Evolutionary conservation across 177 flowering plant genomes (phyloP).

Genomic region (Vitis hybrid): DNA sequence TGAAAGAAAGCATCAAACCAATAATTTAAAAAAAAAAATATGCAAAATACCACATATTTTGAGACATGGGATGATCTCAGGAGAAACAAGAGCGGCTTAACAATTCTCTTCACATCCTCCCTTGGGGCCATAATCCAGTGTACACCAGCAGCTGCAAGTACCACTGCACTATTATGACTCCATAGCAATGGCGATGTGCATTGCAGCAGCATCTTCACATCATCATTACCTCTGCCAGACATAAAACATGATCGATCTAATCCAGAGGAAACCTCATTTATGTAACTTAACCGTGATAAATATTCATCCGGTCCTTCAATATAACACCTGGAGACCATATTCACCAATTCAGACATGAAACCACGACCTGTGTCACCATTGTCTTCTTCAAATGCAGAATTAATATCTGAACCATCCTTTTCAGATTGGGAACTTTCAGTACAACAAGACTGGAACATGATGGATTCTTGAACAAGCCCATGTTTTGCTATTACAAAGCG

Average conservation of each 20-base stretch:
- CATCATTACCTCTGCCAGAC: conserved; percentile 53
- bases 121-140: conserved; percentile 95
- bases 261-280: conserved; percentile 25
- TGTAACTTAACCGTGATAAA: conserved; percentile 49
- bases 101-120: conserved; percentile 69
- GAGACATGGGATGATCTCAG: conserved; percentile 79
- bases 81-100: conserved; percentile 83
- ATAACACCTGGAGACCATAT: conserved; percentile 66
- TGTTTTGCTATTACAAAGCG: conserved; percentile 82
- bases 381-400: conserved; percentile 20
- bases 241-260: conserved; percentile 38
- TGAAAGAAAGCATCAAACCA: neutral
- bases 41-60: conserved; percentile 74
- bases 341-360: conserved; percentile 35
- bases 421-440: conserved; percentile 30
- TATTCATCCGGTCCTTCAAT: conserved; percentile 89
- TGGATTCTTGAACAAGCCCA: conserved; percentile 82
- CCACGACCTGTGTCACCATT: conserved; percentile 16
- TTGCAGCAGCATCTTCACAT: conserved; percentile 76
- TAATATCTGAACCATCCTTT: conserved; percentile 33
- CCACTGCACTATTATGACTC: conserved; percentile 98
- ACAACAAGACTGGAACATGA: conserved; percentile 45
- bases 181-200: conserved; percentile 93
- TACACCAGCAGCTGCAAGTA: conserved; percentile 95
- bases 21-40: neutral